Evolutionary conservation across 208 protist species (phyloP), one percentile per base, ranked within the genome.

Genomic region (Wallacemonas sp.): DNA sequence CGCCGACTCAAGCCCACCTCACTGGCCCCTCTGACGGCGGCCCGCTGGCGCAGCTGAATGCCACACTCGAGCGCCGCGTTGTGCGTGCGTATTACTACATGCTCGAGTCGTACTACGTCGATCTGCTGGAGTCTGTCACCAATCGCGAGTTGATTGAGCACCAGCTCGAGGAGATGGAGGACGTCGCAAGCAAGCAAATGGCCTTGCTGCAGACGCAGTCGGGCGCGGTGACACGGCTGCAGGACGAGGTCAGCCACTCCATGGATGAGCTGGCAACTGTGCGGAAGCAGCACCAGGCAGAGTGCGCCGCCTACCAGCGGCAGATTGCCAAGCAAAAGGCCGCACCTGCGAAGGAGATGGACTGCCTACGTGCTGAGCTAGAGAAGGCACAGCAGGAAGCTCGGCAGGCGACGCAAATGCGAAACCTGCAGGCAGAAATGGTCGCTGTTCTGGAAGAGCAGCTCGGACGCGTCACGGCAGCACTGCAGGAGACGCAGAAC

Each of bases 61-160:
- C 60, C 15, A 8, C 27, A 4, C 37, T 57, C 27, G 21, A 45
- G 30, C 37, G 39, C 2, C 46, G 41, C 15, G 34, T 73, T 15
- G 50, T 78, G 29, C 26, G 45, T 2, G 66, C 55, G 17, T 88
- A 86, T 69, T 86, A 82, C 34, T 24, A 30, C 36, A 73, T 71
- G 39, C 67, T 84, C 1, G 85, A 88, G 54, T 73, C 75, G 54
- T 83, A 86, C 72, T 84, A 86, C 69, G 70, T 91, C 9, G 85
- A 88, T 54, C 61, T 86, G 22, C 53, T 88, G 10, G 71, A 78
- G 53, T 68, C 73, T 21, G 72, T 91, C 27, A 74, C 58, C 21
- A 72, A 75, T 36, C 59, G 76, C 12, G 81, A 81, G 55, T 22
- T 83, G 57, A 48, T 76, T 17, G 71, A 72, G 54, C 33, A 34